Conservation (phyloP, 805 yeast genomes). For the Ascoidea asiatica region DNA sequence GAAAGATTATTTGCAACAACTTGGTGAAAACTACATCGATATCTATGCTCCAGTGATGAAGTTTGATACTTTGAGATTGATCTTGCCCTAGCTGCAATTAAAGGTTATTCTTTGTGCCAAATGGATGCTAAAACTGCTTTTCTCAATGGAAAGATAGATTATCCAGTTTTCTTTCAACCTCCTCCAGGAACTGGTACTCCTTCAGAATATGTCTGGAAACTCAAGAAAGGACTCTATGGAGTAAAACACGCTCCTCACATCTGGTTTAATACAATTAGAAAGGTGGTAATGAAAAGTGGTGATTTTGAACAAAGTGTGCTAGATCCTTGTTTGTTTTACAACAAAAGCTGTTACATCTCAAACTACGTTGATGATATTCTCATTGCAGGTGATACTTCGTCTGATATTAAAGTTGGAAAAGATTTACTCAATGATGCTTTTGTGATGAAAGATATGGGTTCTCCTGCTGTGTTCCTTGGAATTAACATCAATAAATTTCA, state of each 20-base stretch:
- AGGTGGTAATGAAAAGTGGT: neutral
- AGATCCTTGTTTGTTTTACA: neutral
- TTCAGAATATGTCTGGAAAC: neutral
- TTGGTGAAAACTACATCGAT: conserved; percentile 4
- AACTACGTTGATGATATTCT: conserved; percentile 2
- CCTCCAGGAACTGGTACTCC: conserved; percentile 1
- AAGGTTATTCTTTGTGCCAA: conserved; percentile 2
- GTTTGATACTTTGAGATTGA: conserved; percentile 3
- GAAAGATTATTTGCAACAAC: conserved; percentile 4
- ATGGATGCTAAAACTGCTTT: conserved; percentile 9
- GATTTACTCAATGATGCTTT: too few relatives aligned
- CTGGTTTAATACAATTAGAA: conserved; percentile 1
- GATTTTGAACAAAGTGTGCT: neutral
- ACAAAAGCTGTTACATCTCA: neutral
- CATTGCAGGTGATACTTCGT: neutral
- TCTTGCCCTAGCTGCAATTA: neutral
- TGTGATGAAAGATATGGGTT: neutral
- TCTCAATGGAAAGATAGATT: conserved; percentile 5
- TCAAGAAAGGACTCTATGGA: conserved; percentile 5
- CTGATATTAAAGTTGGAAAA: neutral
- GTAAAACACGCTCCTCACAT: conserved; percentile 1
- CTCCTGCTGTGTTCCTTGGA: neutral
- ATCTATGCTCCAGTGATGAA: conserved; percentile 4
- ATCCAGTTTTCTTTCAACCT: conserved; percentile 3
- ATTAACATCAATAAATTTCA: neutral